phyloP scores from a whole-genome alignment of 257 asterid genomes.

The Rubia yunnanensis region DNA sequence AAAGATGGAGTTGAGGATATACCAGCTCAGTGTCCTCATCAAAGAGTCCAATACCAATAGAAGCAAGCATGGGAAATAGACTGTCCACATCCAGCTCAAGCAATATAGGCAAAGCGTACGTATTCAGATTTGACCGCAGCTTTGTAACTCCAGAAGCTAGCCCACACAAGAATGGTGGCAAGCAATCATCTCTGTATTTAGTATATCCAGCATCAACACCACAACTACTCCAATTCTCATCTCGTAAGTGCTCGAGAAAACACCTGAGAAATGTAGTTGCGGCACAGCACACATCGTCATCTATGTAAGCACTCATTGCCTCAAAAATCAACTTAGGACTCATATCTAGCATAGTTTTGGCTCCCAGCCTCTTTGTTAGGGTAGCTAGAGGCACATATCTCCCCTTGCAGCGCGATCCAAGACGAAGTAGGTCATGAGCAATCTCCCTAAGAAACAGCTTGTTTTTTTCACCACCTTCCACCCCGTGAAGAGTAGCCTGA shows the following conservation, averaged over 20 bases:
- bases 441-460: constrained; percentile 59
- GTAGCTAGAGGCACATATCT: constrained; percentile 80
- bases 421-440: constrained; percentile 63
- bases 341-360: constrained; percentile 60
- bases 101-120: constrained; percentile 78
- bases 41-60: constrained; percentile 45
- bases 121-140: constrained; percentile 77
- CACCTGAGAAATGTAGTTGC: constrained; percentile 76
- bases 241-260: constrained; percentile 85
- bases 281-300: constrained; percentile 96
- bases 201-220: constrained; percentile 66
- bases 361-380: constrained; percentile 81
- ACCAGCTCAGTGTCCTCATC: constrained; percentile 37
- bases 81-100: constrained; percentile 78
- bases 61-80: constrained; percentile 74
- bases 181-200: constrained; percentile 61
- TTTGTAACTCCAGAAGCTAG: constrained; percentile 76
- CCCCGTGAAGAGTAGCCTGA: constrained; percentile 54
- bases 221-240: constrained; percentile 76
- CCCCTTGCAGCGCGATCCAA: constrained; percentile 97
- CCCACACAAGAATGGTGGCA: constrained; percentile 66
- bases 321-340: constrained; percentile 61
- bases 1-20: constrained; percentile 29
- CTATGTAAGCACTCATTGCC: constrained; percentile 58
- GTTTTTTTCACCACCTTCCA: constrained; percentile 49